Evolutionary conservation across 306 rosid species (phyloP).

Genomic region (Glycine tomentella): DNA sequence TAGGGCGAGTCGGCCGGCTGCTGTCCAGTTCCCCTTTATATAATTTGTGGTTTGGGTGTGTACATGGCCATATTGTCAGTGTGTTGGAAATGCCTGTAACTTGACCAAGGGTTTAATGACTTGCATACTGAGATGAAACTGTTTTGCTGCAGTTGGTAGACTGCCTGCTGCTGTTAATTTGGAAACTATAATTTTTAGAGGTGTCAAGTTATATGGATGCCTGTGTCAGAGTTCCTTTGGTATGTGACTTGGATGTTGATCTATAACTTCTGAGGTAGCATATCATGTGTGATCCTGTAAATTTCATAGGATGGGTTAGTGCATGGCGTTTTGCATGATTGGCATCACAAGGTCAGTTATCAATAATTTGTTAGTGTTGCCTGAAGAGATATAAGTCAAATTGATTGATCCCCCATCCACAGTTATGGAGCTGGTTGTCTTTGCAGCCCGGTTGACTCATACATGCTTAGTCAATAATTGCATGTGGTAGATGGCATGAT

Average conservation of each 20-base stretch:
- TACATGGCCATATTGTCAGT: constrained; percentile 53
- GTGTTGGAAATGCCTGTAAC: constrained; percentile 54
- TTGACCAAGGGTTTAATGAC: constrained; percentile 53
- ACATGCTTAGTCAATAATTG: constrained; percentile 74
- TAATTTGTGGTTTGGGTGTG: constrained; percentile 95
- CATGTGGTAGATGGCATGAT: constrained; percentile 69
- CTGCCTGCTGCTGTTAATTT: constrained; percentile 30
- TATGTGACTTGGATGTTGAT: constrained; percentile 33
- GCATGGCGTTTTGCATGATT: constrained; percentile 40
- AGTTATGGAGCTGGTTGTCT: constrained; percentile 89
- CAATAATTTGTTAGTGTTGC: constrained; percentile 50
- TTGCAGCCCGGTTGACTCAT: constrained; percentile 98
- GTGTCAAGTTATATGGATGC: constrained; percentile 57
- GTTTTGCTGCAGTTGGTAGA: constrained; percentile 39
- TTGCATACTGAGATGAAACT: constrained; percentile 52
- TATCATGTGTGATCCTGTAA: constrained; percentile 43
- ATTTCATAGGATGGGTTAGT: constrained; percentile 41
- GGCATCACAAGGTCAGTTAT: constrained; percentile 46
- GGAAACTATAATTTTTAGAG: constrained; percentile 42
- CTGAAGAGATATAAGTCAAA: constrained; percentile 54
- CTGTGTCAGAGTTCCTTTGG: no score
- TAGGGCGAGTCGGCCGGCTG: constrained; percentile 95
- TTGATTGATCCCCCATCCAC: constrained; percentile 88
- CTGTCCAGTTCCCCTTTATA: constrained; percentile 87
- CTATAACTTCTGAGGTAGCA: constrained; percentile 41